Evolutionary conservation across 106 monocot species (phyloP), one percentile per base, ranked within the genome.

Genomic region (Posidonia australis): DNA sequence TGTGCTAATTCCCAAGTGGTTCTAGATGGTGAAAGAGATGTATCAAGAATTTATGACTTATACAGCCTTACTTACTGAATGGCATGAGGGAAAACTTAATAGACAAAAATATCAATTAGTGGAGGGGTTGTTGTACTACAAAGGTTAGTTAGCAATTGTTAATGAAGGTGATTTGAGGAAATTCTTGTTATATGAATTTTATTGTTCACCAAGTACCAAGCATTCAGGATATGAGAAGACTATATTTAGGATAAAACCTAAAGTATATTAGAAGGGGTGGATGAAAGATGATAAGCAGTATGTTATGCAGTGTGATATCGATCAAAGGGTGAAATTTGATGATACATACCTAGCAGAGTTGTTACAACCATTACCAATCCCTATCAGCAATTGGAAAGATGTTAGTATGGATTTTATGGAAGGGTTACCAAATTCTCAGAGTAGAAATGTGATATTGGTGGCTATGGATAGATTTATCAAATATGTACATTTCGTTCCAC

Each of bases 1-100:
- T 9, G 10, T 56, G 22, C 9, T 56, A 14, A 21, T 56, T 0
- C 1, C 56, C 3, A n/a, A n/a, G n/a, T n/a, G n/a, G n/a, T n/a
- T n/a, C n/a, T n/a, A n/a, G n/a, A n/a, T n/a, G n/a, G n/a, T 44
- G 5, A 44, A 49, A 19, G 49, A n/a, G 49, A 1, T 27, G 4
- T 56, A 56, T 56, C 3, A 0, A 19, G 6, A 17, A 10, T 24
- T 4, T 56, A 5, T 4, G 13, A 13, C 4, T 20, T 56, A 10
- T 26, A 0, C 0, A 10, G 26, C 0, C 13, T 13, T 10, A 1
- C 0, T 56, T 0, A 13, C 0, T 24, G 10, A 56, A 0, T 56
- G 56, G 22, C 19, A 0, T n/a, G 24, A 56, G 12, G 0, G 56
- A 1, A 56, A 0, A n/a, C n/a, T n/a, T n/a, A n/a, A n/a, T n/a